Percentiles rank a stretch among this genome's conserved stretches.
Conservation (phyloP, 306 rosid genomes). For the Quercus suber region DNA sequence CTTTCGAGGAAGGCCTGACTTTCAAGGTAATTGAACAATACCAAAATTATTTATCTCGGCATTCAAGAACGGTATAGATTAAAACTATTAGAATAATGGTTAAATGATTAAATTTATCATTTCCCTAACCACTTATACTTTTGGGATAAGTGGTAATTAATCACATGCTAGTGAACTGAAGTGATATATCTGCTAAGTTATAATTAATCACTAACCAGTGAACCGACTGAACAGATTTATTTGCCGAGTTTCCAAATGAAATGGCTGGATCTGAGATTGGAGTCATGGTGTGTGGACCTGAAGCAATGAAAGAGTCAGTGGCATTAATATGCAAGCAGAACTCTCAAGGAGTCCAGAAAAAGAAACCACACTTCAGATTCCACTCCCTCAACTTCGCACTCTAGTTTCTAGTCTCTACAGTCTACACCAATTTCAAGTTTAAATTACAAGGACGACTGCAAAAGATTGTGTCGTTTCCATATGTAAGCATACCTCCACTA, state of each 20-base stretch:
- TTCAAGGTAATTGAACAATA: slow-evolving; percentile 45
- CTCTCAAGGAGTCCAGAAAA: slow-evolving; percentile 36
- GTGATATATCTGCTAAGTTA: no score
- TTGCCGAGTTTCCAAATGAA: slow-evolving; percentile 42
- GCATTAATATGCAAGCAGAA: slow-evolving; percentile 46
- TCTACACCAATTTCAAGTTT: neutral
- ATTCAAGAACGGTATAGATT: neutral
- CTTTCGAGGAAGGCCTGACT: slow-evolving; percentile 74
- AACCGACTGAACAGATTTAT: slow-evolving; percentile 54
- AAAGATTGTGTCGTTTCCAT: neutral
- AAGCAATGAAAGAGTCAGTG: slow-evolving; percentile 70
- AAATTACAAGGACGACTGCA: no score
- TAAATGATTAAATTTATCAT: no score
- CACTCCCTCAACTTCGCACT: slow-evolving; percentile 85
- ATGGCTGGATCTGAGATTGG: slow-evolving; percentile 51
- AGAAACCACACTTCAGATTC: slow-evolving; percentile 45
- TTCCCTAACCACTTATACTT: no score
- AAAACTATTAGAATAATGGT: no score
- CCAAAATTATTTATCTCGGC: neutral
- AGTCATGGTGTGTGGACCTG: slow-evolving; percentile 81
- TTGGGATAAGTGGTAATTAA: no score
- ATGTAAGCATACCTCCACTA: neutral
- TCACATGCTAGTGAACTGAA: no score
- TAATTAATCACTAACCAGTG: neutral
- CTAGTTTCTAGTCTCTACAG: slow-evolving; percentile 17